phyloP scores from a whole-genome alignment of 2,329 filamentous ascomycete species.

The Claviceps spartinae region DNA sequence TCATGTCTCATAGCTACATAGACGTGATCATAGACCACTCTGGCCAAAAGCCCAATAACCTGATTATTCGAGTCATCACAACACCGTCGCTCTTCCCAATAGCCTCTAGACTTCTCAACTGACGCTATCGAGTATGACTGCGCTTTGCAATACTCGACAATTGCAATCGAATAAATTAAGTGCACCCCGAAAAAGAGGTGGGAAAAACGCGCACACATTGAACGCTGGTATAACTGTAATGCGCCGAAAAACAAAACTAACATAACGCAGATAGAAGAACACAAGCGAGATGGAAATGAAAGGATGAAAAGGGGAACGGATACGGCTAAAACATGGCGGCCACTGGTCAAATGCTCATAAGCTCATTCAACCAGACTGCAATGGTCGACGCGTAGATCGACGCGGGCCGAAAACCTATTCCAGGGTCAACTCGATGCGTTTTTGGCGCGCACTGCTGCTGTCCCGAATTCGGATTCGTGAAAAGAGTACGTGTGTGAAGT shows the following conservation, averaged over 20 bases:
- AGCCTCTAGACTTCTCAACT: conserved; percentile 8
- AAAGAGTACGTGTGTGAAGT: background rate
- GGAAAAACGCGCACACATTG: conserved; percentile 4
- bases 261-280: background rate
- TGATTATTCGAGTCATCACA: conserved; percentile 4
- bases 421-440: conserved; percentile 7
- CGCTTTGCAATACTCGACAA: background rate
- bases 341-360: background rate
- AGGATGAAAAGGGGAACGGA: background rate
- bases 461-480: background rate
- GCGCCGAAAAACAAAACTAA: conserved; percentile 5
- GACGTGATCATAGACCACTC: background rate
- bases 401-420: conserved; percentile 9
- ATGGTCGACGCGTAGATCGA: conserved; percentile 1
- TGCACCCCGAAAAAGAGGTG: background rate
- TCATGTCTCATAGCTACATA: conserved; percentile 1
- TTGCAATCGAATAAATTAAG: conserved; percentile 1
- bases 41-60: background rate
- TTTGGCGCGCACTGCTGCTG: background rate
- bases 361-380: conserved; percentile 2
- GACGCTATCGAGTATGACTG: conserved; percentile 11
- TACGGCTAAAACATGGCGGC: background rate
- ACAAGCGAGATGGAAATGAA: background rate
- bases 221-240: conserved; percentile 7
- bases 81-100: conserved; percentile 6